Percentiles rank a stretch among this genome's conserved stretches.
Conservation (phyloP, 331 rosid species). For the Prunus yedoensis region DNA sequence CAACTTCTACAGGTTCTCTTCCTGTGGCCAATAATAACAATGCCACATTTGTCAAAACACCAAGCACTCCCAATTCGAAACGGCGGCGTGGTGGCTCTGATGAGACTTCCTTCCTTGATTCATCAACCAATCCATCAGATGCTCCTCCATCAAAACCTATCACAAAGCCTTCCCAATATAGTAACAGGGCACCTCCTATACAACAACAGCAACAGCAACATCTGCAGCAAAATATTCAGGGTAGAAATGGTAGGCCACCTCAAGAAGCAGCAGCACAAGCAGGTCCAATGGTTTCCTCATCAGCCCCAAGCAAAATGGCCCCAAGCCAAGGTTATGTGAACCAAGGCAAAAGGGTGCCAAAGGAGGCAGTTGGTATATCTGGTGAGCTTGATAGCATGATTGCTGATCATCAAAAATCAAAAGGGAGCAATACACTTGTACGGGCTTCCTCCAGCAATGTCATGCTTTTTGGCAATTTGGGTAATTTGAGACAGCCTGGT, state of each 20-base stretch:
- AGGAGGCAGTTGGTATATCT: slow-evolving; percentile 64
- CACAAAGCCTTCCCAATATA: slow-evolving; percentile 27
- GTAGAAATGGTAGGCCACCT: neutral
- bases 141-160: slow-evolving; percentile 12
- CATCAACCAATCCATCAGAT: slow-evolving; percentile 8
- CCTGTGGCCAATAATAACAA: slow-evolving; percentile 17
- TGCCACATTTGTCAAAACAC: slow-evolving; percentile 31
- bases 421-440: slow-evolving; percentile 48
- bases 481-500: slow-evolving; percentile 58
- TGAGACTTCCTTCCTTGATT: slow-evolving; percentile 18
- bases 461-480: slow-evolving; percentile 70
- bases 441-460: slow-evolving; percentile 87
- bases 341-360: slow-evolving; percentile 62
- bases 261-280: slow-evolving; percentile 9
- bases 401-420: slow-evolving; percentile 54
- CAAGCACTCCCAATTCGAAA: slow-evolving; percentile 29
- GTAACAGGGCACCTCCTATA: slow-evolving; percentile 17
- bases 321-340: slow-evolving; percentile 46
- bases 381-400: slow-evolving; percentile 82
- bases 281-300: neutral
- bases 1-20: slow-evolving; percentile 33
- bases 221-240: neutral
- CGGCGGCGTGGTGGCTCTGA: slow-evolving; percentile 30
- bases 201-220: slow-evolving; percentile 8
- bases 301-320: slow-evolving; percentile 12